These are phyloP conservation scores for Hylodesmum podocarpum DNA, from an alignment of 306 rosid genomes.

Conservation along the genomic window DNA sequence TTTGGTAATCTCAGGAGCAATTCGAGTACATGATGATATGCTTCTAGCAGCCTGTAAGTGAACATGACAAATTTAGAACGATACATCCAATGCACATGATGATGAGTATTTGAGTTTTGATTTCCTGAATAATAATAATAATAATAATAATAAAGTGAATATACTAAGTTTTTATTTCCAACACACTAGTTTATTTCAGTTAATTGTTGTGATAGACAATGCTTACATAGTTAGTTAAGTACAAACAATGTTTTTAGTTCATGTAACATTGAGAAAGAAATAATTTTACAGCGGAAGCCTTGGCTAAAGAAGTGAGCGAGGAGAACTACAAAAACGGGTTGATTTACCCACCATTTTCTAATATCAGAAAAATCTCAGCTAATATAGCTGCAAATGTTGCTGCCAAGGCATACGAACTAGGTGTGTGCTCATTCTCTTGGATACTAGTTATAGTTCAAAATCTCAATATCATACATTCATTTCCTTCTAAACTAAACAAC, in stretches of 20 bases:
- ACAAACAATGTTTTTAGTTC: background rate
- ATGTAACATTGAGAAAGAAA: background rate
- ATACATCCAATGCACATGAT: background rate
- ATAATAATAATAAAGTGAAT: background rate
- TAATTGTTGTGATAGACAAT: background rate
- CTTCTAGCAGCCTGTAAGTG: constrained; percentile 93
- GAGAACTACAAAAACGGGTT: constrained; percentile 61
- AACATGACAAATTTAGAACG: background rate
- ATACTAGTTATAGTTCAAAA: background rate
- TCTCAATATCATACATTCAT: background rate
- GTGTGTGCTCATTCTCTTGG: constrained; percentile 38
- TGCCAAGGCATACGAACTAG: constrained; percentile 88
- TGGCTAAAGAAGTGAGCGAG: constrained; percentile 67
- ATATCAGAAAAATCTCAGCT: constrained; percentile 86
- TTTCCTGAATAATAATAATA: background rate
- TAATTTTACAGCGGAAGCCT: constrained; percentile 63
- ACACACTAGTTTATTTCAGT: background rate
- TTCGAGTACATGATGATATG: constrained; percentile 91
- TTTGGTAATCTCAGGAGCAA: constrained; percentile 83
- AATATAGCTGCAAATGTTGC: constrained; percentile 83
- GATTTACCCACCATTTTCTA: constrained; percentile 72
- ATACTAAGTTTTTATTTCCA: background rate
- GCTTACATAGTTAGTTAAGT: no score
- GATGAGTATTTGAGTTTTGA: background rate
- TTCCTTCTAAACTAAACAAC: background rate